Base-by-base conservation (phyloP, 1,284 basidiomycete genomes). In the Microstroma glucosiphilum region DNA sequence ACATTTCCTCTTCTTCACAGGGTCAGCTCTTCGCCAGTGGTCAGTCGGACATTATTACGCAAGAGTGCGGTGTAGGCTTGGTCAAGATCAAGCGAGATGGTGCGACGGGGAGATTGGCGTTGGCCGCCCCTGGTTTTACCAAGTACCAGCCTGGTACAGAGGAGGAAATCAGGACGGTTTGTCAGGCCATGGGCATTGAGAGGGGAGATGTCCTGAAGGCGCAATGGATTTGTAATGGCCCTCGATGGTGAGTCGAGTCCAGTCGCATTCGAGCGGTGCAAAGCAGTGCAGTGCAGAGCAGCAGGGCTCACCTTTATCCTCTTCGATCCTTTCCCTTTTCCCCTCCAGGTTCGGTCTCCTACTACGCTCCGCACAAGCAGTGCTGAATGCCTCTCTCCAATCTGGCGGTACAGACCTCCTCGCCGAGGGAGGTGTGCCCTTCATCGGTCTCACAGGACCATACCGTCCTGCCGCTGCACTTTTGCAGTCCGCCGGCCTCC, bases 41-140 rank as follows among this genome's bases (percentile, higher is more conserved):
- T 4, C n/a, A 48, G 17, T 12, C 17, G 4, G 23, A 23, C 17
- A 23, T 48, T 12, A 48, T 48, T 7, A 48, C 46, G 46, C 73
- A 76, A 43, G 66, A 76, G 43, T 76, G 73, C 59, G 68, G 56
- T 0, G 66, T 74, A 15, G 72, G 73, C 0, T 57, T 68, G 0
- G 66, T 76, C 1, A 7, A 53, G 15, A 60, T 76, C 3, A 60
- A 57, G n/a, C 58, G 65, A 11, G 46, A 48, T n/a, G 46, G 46
- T 3, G 12, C 17, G 23, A 23, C 46, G 23, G 41, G 25, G 12
- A 23, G 51, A 17, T 57, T 74, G 0, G 41, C 59, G 8, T 65
- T 75, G 15, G 43, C 43, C 1, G 73, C 70, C 1, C 72, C 72
- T 1, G 63, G 65, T 6, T 67, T 72, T 46, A 46, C 65, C 17